phyloP scores from a whole-genome alignment of 2,329 filamentous ascomycete genomes.

The Penicillium nordicum region DNA sequence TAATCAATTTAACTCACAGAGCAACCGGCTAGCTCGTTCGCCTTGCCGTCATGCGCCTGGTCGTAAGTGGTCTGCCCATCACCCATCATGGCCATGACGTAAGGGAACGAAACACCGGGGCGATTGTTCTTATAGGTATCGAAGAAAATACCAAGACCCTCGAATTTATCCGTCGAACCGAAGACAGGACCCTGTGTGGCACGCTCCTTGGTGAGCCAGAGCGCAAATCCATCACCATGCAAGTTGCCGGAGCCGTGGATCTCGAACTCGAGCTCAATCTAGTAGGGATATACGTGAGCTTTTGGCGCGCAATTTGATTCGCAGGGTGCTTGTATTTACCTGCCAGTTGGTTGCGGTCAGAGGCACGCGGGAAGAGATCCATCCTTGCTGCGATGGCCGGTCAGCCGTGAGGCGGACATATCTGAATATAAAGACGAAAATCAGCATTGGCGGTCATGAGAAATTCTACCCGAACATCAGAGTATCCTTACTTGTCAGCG shows the following conservation, averaged over 20 bases:
- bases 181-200: slow-evolving; percentile 79
- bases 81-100: slow-evolving; percentile 97
- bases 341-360: slow-evolving; percentile 99
- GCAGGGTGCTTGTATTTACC: slow-evolving; percentile 39
- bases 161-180: slow-evolving; percentile 81
- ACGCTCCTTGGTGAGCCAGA: slow-evolving; percentile 97
- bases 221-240: slow-evolving; percentile 92
- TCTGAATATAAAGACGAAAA: slow-evolving; percentile 44
- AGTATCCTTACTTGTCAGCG: slow-evolving; percentile 53
- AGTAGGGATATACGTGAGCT: background rate
- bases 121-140: slow-evolving; percentile 99
- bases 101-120: slow-evolving; percentile 90
- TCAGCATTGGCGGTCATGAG: background rate
- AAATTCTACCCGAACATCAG: background rate
- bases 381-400: slow-evolving; percentile 83
- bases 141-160: slow-evolving; percentile 91
- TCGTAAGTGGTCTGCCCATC: slow-evolving; percentile 88
- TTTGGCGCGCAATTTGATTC: background rate
- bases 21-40: slow-evolving; percentile 88
- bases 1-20: slow-evolving; percentile 53
- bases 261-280: slow-evolving; percentile 91
- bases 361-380: slow-evolving; percentile 90
- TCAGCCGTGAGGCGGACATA: slow-evolving; percentile 93
- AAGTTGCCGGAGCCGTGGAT: slow-evolving; percentile 85
- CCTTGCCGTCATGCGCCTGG: slow-evolving; percentile 90